Base-by-base conservation (phyloP, 768 basidiomycete genomes). In the Glaciozyma antarctica region DNA sequence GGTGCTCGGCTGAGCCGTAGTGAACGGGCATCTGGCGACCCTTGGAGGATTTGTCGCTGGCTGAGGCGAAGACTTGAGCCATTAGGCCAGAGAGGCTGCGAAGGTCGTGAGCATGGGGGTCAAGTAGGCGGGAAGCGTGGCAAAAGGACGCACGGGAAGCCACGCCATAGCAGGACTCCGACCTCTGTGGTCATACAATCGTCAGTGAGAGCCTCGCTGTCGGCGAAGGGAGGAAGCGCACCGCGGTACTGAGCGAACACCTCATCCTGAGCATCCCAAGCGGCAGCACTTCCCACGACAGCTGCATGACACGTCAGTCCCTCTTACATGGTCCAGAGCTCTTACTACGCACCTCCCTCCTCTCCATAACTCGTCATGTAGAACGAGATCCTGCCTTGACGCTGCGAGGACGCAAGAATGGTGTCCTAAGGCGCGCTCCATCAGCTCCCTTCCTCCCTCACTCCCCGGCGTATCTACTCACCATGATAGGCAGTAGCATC, bases 171-270 rank as follows among this genome's bases (percentile, higher is more conserved):
- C 3, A 95, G 81, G 8, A 92, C 91, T 51, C 90, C 92, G 44
- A 68, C 64, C 62, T 77, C 75, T 64, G 60, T n/a, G n/a, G n/a
- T n/a, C 28, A 21, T 48, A 9, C 2, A 48, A 22, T 48, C 7
- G 19, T 48, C 47, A 19, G 21, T 10, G 15, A 17, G 47, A 19
- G 7, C 19, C 21, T 12, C 13, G 30, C 45, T 21, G 56, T 28
- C 2, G 32, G n/a, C 21, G 48, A 30, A 19, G 22, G 19, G 21
- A 49, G 9, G 4, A 45, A 26, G 67, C 73, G 58, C 80, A 90
- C 85, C 80, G 90, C 90, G 61, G 73, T 97, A 97, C 80, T 97
- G 92, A 81, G 88, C 90, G 70, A 92, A 80, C 7, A 92, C 88
- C 88, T 97, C 92, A 74, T 97, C 92, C 67, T 88, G 85, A 19